Evolutionary conservation across 139 green algal genomes (phyloP), one percentile per base, ranked within the genome.

Genomic region (Gonium pectorale): DNA sequence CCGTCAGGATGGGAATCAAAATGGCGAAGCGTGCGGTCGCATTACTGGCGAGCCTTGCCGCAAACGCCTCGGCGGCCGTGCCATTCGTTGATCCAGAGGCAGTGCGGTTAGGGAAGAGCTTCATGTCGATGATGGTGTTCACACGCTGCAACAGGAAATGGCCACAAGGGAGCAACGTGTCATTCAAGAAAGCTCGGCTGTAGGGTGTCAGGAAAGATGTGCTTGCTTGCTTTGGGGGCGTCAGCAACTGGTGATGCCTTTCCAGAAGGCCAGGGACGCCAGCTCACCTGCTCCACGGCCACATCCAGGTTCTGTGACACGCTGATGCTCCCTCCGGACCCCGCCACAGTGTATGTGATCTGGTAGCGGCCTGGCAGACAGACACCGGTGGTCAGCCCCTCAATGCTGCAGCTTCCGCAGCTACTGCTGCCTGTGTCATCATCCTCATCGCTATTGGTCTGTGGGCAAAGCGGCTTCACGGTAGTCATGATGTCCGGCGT

Each of bases 281-380:
- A 24, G 31, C 56, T 4, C 29, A 77, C 70, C 70, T 51, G 49
- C 71, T 80, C 71, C 71, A 80, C 71, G 3, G 51, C 22, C 19
- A 67, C 71, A 24, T 80, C 71, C 71, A 80, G 71, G 33, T 33
- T 51, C 2, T 1, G 24, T 4, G 33, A 54, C 24, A 51, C 67
- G 51, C 1, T 31, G 17, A 21, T 17, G 19, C 4, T 26, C 5
- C 69, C 70, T 17, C 17, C 31, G 31, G 70, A 27, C 31, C 9
- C 29, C 9, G 73, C 13, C 9, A 81, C 73, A 26, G 15, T 31
- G 54, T 81, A 81, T 3, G 37, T 69, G 24, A 81, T 11, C 35
- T 38, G 38, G 73, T 81, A 81, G 52, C 27, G 24, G 37, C 73
- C 73, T 3, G 73, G 73, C 54, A 81, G 52, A 54, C 73, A 81